phyloP scores from a whole-genome alignment of 2,329 filamentous ascomycete genomes.

The Ophiocordyceps camponoti-leonardi region DNA sequence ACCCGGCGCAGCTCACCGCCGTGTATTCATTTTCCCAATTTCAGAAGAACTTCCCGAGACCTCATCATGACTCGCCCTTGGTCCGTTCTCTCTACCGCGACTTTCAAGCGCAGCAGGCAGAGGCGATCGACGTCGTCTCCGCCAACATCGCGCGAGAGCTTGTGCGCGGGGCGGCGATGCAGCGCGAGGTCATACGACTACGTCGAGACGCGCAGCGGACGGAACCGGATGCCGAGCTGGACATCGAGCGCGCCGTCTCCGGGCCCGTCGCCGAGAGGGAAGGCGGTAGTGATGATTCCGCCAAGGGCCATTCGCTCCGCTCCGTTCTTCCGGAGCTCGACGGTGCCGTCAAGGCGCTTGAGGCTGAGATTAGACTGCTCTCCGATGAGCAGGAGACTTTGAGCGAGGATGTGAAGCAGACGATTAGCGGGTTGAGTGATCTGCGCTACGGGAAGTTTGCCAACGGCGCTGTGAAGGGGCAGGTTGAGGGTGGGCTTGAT shows the following conservation, averaged over 20 bases:
- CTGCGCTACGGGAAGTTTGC: slow-evolving; percentile 63
- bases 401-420: slow-evolving; percentile 43
- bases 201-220: slow-evolving; percentile 34
- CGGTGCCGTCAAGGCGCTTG: slow-evolving; percentile 44
- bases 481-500: slow-evolving; percentile 49
- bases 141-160: slow-evolving; percentile 48
- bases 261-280: slow-evolving; percentile 27
- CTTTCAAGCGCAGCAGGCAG: slow-evolving; percentile 56
- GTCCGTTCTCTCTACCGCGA: slow-evolving; percentile 61
- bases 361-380: slow-evolving; percentile 48
- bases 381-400: slow-evolving; percentile 46
- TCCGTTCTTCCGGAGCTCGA: slow-evolving; percentile 56
- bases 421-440: slow-evolving; percentile 61
- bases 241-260: slow-evolving; percentile 47
- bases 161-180: slow-evolving; percentile 39
- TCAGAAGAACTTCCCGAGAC: slow-evolving; percentile 55
- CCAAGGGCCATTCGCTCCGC: slow-evolving; percentile 38
- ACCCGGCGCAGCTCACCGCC: slow-evolving; percentile 56
- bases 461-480: slow-evolving; percentile 43
- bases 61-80: slow-evolving; percentile 46
- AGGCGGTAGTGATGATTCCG: slow-evolving; percentile 12
- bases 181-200: slow-evolving; percentile 36
- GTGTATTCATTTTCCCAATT: slow-evolving; percentile 62
- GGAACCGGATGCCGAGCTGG: slow-evolving; percentile 44
- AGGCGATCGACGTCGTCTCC: slow-evolving; percentile 49